These are phyloP conservation scores for Pseudogymnoascus sp. DNA, from an alignment of 2,329 filamentous ascomycete genomes.

Conservation along the genomic window DNA sequence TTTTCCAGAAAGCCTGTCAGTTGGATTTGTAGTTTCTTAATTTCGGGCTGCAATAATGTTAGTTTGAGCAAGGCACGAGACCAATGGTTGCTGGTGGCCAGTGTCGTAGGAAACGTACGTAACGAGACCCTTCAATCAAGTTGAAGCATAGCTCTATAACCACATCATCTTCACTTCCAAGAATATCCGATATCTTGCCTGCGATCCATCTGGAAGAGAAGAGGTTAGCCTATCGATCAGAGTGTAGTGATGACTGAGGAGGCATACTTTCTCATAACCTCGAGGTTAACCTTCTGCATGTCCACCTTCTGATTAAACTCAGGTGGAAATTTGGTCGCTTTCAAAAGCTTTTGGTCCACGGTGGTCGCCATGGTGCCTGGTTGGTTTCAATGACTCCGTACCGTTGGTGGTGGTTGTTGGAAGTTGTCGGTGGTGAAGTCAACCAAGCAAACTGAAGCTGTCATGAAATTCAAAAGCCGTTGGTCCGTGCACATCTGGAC, in stretches of 20 bases:
- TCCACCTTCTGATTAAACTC: conserved; percentile 96
- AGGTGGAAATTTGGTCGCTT: conserved; percentile 84
- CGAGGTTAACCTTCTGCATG: conserved; percentile 92
- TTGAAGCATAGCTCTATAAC: conserved; percentile 78
- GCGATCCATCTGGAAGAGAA: conserved; percentile 72
- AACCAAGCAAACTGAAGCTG: not conserved
- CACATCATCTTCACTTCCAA: conserved; percentile 92
- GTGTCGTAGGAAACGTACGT: conserved; percentile 47
- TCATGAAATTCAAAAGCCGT: not conserved
- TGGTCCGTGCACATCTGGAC: not conserved
- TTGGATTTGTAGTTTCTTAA: conserved; percentile 90
- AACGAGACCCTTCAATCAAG: conserved; percentile 64
- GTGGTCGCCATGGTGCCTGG: conserved; percentile 61
- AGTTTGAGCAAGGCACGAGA: conserved; percentile 17
- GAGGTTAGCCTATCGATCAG: conserved; percentile 16
- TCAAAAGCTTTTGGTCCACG: conserved; percentile 82
- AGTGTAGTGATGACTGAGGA: conserved; percentile 16
- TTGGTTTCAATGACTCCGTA: conserved; percentile 11
- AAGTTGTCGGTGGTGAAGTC: not conserved
- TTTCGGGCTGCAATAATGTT: conserved; percentile 63
- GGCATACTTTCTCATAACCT: conserved; percentile 92
- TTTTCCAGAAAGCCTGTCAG: conserved; percentile 93
- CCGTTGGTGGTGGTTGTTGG: not conserved
- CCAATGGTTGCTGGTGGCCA: not conserved
- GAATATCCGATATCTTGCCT: conserved; percentile 73